A percentile compares a stretch with the other conserved stretches of the same genome.
Conservation (phyloP, 805 yeast species). For the Candida methanosorbosa region DNA sequence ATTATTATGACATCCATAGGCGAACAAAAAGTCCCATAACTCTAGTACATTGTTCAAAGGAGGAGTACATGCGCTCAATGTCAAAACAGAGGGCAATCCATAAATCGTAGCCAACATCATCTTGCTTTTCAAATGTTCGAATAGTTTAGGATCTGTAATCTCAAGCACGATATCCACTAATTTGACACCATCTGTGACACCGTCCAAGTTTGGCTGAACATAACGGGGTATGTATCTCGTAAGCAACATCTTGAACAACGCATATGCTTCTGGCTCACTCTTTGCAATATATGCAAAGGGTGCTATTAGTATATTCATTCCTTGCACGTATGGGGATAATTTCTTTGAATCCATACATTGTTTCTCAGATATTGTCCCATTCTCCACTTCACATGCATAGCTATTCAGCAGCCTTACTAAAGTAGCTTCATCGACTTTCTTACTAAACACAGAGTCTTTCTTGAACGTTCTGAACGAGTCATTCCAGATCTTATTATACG, state of each 20-base stretch:
- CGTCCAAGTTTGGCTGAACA: constrained; percentile 65
- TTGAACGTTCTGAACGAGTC: constrained; percentile 83
- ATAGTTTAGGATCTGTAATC: constrained; percentile 66
- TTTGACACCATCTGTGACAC: constrained; percentile 70
- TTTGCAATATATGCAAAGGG: constrained; percentile 71
- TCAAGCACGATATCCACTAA: constrained; percentile 68
- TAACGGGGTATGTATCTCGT: constrained; percentile 66
- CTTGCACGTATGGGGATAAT: constrained; percentile 70
- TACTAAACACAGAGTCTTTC: constrained; percentile 58
- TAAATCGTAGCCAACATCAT: constrained; percentile 77
- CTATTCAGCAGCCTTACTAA: constrained; percentile 63
- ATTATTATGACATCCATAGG: constrained; percentile 87
- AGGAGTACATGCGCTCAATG: constrained; percentile 84
- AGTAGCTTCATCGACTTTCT: constrained; percentile 59
- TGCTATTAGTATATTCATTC: constrained; percentile 80
- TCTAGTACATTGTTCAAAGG: constrained; percentile 67
- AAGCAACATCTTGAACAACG: constrained; percentile 55
- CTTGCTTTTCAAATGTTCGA: constrained; percentile 47
- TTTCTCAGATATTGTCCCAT: neutral
- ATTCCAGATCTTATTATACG: constrained; percentile 65
- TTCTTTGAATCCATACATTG: neutral
- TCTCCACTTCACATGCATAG: constrained; percentile 40
- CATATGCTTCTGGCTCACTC: constrained; percentile 81
- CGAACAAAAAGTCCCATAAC: constrained; percentile 86
- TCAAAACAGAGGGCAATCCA: constrained; percentile 76